Evolutionary conservation across 768 basidiomycete species (phyloP), one percentile per base, ranked within the genome.

Genomic region (Hygrocybe punicea): DNA sequence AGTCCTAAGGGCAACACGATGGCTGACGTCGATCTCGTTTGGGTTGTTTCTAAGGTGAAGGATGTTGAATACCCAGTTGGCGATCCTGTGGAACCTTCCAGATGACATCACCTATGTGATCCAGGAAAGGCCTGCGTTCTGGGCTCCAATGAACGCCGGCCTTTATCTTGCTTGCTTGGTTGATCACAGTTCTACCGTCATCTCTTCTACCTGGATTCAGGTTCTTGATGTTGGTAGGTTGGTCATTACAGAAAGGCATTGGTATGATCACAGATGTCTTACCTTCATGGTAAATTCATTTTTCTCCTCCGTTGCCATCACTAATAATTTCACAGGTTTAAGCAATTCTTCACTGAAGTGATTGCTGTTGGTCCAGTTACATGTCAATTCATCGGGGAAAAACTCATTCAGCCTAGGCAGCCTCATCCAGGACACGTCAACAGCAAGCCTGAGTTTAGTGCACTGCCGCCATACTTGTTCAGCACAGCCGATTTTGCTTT

Each of bases 161-260:
- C 94, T 94, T 2, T 97, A 97, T 70, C 94, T 94, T 29, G 89
- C 92, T 65, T 91, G 94, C 65, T 96, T 97, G 94, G 94, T 96
- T 67, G 94, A 97, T 70, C 80, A 96, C 60, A 90, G 89, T 62
- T 96, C 94, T 8, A 94, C 94, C 39, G 96, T 96, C 67, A 96
- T 96, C 80, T 97, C 96, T 71, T 96, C 94, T 50, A 94, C 94
- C 14, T 97, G 94, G 94, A 97, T 96, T 66, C 94, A 97, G 73
- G 92, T 70, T 97, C 46, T 96, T 97, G 67, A 94, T 97, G 60
- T 96, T 97, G 71, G 94, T 97, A 61, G 94, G 94, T 68, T 97
- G 94, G 94, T 97, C 94, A 5, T 96, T 96, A 72, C 94, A 97
- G 72, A 97, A 97, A 73, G 94, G 91, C 73, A 93, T 97, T 16